phyloP scores from a whole-genome alignment of 306 rosid species.

The Rubus idaeus region DNA sequence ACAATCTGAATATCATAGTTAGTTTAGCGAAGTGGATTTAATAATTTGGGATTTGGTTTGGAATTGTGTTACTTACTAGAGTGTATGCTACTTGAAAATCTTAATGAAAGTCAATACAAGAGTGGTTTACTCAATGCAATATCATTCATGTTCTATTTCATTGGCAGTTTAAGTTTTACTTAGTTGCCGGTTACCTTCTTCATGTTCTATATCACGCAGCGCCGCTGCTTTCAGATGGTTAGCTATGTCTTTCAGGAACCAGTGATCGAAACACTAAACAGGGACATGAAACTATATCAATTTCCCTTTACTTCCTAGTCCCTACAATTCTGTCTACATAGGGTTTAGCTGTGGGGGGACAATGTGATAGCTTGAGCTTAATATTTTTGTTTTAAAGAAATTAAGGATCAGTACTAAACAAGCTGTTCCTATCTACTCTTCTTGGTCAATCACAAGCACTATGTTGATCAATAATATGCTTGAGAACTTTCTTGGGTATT shows the following conservation, averaged over 20 bases:
- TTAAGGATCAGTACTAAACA: not conserved
- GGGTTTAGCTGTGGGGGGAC: conserved; percentile 2
- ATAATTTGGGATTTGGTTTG: conserved; percentile 29
- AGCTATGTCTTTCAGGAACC: not conserved
- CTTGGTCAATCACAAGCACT: not conserved
- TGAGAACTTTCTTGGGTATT: not conserved
- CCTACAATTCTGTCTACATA: not conserved
- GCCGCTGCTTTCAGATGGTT: conserved; percentile 13
- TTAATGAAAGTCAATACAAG: conserved; percentile 19
- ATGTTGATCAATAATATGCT: conserved; percentile 1
- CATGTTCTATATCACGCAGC: not conserved
- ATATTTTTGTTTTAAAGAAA: not conserved
- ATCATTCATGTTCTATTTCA: not conserved
- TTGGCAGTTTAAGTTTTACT: conserved; percentile 10
- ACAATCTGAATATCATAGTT: conserved; percentile 27
- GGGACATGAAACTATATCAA: not conserved
- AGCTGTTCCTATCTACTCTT: not conserved
- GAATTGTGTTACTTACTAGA: conserved; percentile 17
- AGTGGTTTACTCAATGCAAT: not conserved
- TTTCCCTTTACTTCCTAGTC: not conserved
- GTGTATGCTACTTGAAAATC: conserved; percentile 13
- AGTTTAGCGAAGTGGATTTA: conserved; percentile 18
- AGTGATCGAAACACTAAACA: not conserved
- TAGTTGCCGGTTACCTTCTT: not conserved
- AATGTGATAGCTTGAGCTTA: not conserved